Evolutionary conservation across 129 eudicot species (phyloP).

Genomic region (Artemisia annua): DNA sequence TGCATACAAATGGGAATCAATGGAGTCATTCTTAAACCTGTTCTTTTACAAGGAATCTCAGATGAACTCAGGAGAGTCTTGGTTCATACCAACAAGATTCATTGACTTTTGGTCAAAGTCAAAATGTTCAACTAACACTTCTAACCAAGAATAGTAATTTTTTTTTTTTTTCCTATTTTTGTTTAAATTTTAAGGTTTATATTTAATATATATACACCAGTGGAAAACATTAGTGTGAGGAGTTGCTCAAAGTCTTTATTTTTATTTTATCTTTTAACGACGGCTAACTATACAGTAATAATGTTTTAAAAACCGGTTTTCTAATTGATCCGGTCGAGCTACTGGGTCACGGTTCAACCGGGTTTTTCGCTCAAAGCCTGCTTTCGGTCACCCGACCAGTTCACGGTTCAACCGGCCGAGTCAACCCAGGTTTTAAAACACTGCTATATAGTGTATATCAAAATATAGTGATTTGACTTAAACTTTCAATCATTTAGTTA

Average conservation of each 20-base stretch:
- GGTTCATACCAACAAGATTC: conserved; percentile 26
- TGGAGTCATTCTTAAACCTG: conserved; percentile 70
- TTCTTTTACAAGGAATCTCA: conserved; percentile 54
- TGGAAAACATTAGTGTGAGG: conserved; percentile 6
- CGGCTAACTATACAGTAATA: too few relatives aligned
- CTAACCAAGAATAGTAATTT: conserved; percentile 21
- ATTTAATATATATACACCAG: conserved; percentile 11
- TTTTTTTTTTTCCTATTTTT: neutral
- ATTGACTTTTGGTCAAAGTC: conserved; percentile 27
- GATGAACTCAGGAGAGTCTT: conserved; percentile 68
- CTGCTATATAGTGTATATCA: too few relatives aligned
- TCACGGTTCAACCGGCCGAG: too few relatives aligned
- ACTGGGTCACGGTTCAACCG: too few relatives aligned
- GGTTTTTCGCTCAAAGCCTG: too few relatives aligned
- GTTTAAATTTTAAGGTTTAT: conserved; percentile 11
- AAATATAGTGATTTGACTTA: too few relatives aligned
- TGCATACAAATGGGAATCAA: conserved; percentile 59
- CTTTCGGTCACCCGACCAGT: too few relatives aligned
- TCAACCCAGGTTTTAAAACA: too few relatives aligned
- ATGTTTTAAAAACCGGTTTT: too few relatives aligned
- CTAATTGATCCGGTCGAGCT: too few relatives aligned
- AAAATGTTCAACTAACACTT: conserved; percentile 22
- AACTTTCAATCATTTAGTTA: too few relatives aligned
- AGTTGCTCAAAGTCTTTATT: neutral
- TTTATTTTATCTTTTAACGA: too few relatives aligned